Evolutionary conservation across 2,329 filamentous ascomycete species (phyloP), one percentile per base, ranked within the genome.

Genomic region (Zymoseptoria pseudotritici): DNA sequence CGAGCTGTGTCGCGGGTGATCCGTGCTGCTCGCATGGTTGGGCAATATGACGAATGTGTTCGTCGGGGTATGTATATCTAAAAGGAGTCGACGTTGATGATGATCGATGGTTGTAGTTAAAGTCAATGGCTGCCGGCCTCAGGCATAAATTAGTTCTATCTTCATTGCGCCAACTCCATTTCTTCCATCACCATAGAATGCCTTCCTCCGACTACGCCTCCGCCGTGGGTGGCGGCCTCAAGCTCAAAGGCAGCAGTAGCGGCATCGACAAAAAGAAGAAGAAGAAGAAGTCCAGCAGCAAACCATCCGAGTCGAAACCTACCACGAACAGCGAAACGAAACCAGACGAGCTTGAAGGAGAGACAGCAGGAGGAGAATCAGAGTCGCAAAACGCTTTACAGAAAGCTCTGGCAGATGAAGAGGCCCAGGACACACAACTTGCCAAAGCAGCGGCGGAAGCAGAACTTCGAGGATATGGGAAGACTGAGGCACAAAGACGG

Each of bases 401-500:
- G 70, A 66, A 66, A 62, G 50, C 72, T 65, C 61, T 74, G 65
- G 60, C 74, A 9, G 74, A 75, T 4, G 72, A 74, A 21, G 71
- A 73, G 36, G 57, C 63, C 9, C 42, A 52, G 13, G 61, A 63
- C 9, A 20, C 4, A 51, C 56, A 58, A 31, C 22, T 53, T 21
- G 55, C 29, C 6, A 50, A 64, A 11, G 69, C 67, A 17, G 70
- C 69, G 59, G 57, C 64, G 53, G 67, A 66, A 5, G 58, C 71
- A 29, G 72, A 66, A 36, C 58, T 58, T 42, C 64, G 58, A 49
- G 61, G 60, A 49, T 65, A 58, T 42, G 75, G 76, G 62, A 96
- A 96, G 80, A 97, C 93, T 0, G 91, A 95, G 64, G 85, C 92
- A 1, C 91, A 99, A 77, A 80, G 82, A 66, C 82, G 86, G 52